These are phyloP conservation scores for Moniliella sp. DNA, from an alignment of 1,284 basidiomycete species.

Conservation along the genomic window DNA sequence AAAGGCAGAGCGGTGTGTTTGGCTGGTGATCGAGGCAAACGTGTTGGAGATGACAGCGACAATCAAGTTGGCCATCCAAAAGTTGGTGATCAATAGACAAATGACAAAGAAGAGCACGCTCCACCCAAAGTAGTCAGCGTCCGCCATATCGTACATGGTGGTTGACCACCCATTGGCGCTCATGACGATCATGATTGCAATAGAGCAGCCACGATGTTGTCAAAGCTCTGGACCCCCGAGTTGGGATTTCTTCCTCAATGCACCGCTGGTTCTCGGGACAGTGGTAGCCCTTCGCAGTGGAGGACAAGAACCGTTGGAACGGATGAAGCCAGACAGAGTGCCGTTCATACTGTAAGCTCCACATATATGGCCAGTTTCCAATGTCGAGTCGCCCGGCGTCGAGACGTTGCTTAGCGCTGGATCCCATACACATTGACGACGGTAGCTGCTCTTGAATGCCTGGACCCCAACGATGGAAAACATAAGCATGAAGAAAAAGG, in stretches of 20 bases:
- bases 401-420: slow-evolving; percentile 8
- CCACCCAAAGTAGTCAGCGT: slow-evolving; percentile 50
- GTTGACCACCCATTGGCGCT: slow-evolving; percentile 40
- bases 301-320: slow-evolving; percentile 5
- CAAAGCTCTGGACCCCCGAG: slow-evolving; percentile 56
- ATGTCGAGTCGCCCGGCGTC: slow-evolving; percentile 13
- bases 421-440: slow-evolving; percentile 26
- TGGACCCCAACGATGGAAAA: slow-evolving; percentile 44
- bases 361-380: slow-evolving; percentile 20
- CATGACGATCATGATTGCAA: slow-evolving; percentile 71
- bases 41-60: slow-evolving; percentile 91
- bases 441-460: slow-evolving; percentile 28
- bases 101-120: slow-evolving; percentile 66
- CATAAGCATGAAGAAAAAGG: slow-evolving; percentile 65
- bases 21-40: slow-evolving; percentile 66
- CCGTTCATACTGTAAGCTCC: slow-evolving; percentile 14
- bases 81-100: slow-evolving; percentile 36
- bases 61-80: slow-evolving; percentile 60
- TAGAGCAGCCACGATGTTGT: slow-evolving; percentile 62
- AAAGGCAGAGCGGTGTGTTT: slow-evolving; percentile 79
- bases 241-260: slow-evolving; percentile 44
- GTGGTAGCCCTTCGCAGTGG: slow-evolving; percentile 23
- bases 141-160: slow-evolving; percentile 75
- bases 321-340: slow-evolving; percentile 5
- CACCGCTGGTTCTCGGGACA: slow-evolving; percentile 32